These are phyloP conservation scores for Wickerhamiella nectarea DNA, from an alignment of 805 yeast genomes.

Conservation along the genomic window DNA sequence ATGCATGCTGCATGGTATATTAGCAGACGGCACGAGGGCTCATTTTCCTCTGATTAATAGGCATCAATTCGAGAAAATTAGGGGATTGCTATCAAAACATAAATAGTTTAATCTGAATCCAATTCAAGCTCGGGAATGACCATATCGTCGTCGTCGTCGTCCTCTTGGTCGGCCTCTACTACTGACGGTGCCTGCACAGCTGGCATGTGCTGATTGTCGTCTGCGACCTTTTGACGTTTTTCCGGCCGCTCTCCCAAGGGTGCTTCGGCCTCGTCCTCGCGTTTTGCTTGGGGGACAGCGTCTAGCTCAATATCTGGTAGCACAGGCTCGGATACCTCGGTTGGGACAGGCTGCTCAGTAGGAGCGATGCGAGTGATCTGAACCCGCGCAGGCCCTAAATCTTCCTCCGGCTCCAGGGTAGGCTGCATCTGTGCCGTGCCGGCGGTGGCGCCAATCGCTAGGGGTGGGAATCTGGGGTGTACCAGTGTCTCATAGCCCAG, in stretches of 20 bases:
- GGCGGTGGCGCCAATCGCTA: too few species aligned
- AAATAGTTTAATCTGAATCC: constrained; percentile 14
- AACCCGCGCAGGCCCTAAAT: neutral
- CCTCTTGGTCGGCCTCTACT: neutral
- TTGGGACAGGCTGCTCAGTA: neutral
- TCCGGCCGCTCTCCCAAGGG: constrained; percentile 10
- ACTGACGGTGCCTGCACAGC: too few species aligned
- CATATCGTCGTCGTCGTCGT: constrained; percentile 14
- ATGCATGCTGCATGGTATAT: too few species aligned
- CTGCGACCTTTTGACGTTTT: constrained; percentile 8
- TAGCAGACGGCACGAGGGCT: too few species aligned
- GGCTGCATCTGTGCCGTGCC: too few species aligned
- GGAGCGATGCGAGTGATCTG: neutral
- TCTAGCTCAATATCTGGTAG: constrained; percentile 1
- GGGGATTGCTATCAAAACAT: neutral
- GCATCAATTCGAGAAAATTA: neutral
- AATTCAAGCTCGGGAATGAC: constrained; percentile 17
- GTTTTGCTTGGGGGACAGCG: neutral
- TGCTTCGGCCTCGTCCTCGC: too few species aligned
- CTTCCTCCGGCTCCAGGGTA: neutral
- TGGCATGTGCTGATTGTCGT: too few species aligned
- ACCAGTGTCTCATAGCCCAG: constrained; percentile 18
- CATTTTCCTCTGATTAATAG: too few species aligned
- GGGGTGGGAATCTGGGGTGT: constrained; percentile 21
- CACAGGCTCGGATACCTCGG: neutral